phyloP scores from a whole-genome alignment of 495 filamentous ascomycete genomes.

The Penicillium angulare region DNA sequence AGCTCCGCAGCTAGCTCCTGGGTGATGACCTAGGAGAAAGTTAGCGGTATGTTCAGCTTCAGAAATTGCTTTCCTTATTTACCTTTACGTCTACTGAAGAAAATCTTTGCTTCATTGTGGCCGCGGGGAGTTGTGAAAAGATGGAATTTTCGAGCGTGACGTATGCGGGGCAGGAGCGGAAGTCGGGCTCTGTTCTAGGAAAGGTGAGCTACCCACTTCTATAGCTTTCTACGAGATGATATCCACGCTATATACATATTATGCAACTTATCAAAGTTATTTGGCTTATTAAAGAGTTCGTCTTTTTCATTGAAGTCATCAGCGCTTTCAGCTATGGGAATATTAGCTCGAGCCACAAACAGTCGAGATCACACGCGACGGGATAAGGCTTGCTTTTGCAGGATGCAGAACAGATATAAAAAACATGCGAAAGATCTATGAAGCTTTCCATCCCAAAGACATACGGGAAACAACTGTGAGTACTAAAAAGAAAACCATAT shows the following conservation, averaged over 20 bases:
- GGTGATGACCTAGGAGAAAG: constrained; percentile 69
- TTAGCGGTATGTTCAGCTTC: constrained; percentile 4
- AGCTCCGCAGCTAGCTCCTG: constrained; percentile 81
- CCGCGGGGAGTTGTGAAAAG: constrained; percentile 11
- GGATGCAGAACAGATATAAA: constrained; percentile 11
- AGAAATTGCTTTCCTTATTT: constrained; percentile 7
- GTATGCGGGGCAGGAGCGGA: constrained; percentile 46
- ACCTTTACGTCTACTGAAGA: constrained; percentile 91
- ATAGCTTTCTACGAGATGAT: constrained; percentile 1
- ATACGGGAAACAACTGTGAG: constrained; percentile 15
- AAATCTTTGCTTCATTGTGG: constrained; percentile 94
- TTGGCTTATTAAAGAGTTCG: background rate
- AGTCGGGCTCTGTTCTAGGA: constrained; percentile 19
- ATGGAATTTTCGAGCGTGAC: constrained; percentile 44
- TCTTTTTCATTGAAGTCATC: constrained; percentile 22
- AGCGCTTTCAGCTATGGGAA: constrained; percentile 13
- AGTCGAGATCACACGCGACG: background rate
- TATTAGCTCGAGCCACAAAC: constrained; percentile 14
- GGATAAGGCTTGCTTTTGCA: constrained; percentile 15
- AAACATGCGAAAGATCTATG: constrained; percentile 29
- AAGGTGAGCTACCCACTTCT: constrained; percentile 7
- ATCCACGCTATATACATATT: background rate
- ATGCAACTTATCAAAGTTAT: background rate
- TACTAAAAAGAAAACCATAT: constrained; percentile 24
- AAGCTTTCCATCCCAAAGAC: constrained; percentile 15